Evolutionary conservation across 2,329 filamentous ascomycete genomes (phyloP), one percentile per base, ranked within the genome.

Genomic region (Beauveria brongniartii): DNA sequence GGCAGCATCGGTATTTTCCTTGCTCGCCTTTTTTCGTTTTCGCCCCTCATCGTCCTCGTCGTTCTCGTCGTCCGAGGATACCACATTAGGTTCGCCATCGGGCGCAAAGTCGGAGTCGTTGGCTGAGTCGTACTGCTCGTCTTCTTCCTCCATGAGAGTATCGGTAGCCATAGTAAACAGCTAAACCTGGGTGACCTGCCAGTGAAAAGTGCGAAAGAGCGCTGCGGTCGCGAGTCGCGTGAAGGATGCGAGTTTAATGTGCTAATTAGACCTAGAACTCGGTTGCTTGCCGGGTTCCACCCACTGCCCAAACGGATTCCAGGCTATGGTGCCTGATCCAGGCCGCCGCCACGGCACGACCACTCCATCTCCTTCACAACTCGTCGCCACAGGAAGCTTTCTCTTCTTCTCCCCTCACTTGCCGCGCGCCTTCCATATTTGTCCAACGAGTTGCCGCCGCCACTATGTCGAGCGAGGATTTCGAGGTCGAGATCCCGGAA

Each of bases 31-130:
- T 51, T 62, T 51, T 62, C 47, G n/a, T 55, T 65, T 40, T 63
- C 65, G 58, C 65, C 67, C 58, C 71, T 71, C 37, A 62, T 69
- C 69, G 41, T 69, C 67, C 24, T 63, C 67, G 20, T 73, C 74
- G 52, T 72, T 72, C 41, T 80, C 80, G 8, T 80, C 80, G 61
- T 81, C 84, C 5, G 82, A 82, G 0, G 78, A 79, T 16, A 73
- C 77, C 18, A 75, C 78, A 37, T 77, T 77, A n/a, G 73, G 69
- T 30, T 69, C 79, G 20, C 78, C 77, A 51, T 84, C 85, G n/a
- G 82, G 83, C 26, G 85, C 82, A 64, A 91, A 91, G 69, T 91
- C 87, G 10, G 87, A 89, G 69, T 91, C 88, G 65, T 90, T 85
- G 3, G 87, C 86, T 1, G 87, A 90, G 18, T 80, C 83, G 67